Base-by-base conservation (phyloP, 768 basidiomycete species). In the Leccinellum luteum region DNA sequence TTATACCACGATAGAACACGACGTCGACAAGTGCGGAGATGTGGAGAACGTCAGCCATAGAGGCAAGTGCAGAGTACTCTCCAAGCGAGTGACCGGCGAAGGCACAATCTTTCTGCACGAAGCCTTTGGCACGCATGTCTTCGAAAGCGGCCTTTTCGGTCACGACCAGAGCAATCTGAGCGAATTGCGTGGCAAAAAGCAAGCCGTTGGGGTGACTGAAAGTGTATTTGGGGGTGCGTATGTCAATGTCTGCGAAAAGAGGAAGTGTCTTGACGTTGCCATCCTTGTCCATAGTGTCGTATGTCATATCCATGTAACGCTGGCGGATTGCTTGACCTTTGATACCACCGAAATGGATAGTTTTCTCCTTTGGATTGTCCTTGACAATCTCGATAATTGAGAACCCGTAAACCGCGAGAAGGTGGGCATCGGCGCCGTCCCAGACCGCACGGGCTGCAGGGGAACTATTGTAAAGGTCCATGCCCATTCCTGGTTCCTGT, bases 271-370 rank as follows among this genome's bases (percentile, higher is more conserved):
- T 95, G 73, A 98, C 85, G 67, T 90, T 87, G 56, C 96, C 96
- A 66, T 95, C 94, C 77, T 92, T 93, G 76, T 97, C 96, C 82
- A 92, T 89, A 0, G 94, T 87, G 69, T 98, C 95, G 78, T 98
- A 98, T 5, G 91, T 90, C 90, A 99, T 97, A 64, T 95, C 94
- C 93, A 98, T 98, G 77, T 99, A 99, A n/a, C 97, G 87, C 66
- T 95, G 91, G 28, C 97, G 91, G 62, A 98, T 98, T 3, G 88
- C 95, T 71, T 98, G 96, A 41, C 97, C 97, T 77, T 98, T 98
- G 74, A 98, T 92, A 71, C 97, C 97, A 79, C 97, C 97, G 64
- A 99, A 99, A 74, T 99, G 96, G 64, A 99, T 89, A 0, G 94
- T 99, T 80, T 98, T 94, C 74, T 91, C 87, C 81, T 94, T 97